phyloP scores from a whole-genome alignment of 345 rosid genomes.

The Syzygium grande region DNA sequence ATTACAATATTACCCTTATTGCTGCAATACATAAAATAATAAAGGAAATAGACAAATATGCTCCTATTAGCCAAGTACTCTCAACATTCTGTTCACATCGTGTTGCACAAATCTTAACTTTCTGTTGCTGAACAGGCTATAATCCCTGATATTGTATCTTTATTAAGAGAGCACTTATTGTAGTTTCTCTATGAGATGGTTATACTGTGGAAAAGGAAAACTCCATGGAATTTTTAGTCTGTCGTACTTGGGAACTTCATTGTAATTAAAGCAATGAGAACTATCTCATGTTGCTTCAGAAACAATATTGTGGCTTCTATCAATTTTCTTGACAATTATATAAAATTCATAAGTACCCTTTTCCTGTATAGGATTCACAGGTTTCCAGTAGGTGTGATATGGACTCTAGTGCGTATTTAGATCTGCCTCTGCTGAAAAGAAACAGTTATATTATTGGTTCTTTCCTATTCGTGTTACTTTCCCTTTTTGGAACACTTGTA shows the following conservation, averaged over 20 bases:
- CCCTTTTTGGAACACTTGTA: not conserved
- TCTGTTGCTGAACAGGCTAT: not conserved
- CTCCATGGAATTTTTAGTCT: not conserved
- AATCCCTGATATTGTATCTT: not conserved
- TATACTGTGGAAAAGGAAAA: not conserved
- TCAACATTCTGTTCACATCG: not conserved
- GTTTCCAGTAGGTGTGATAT: not conserved
- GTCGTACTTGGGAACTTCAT: not conserved
- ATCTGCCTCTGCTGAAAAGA: not conserved
- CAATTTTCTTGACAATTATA: not conserved
- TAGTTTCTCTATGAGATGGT: not conserved
- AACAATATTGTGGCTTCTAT: not conserved
- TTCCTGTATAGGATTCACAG: not conserved
- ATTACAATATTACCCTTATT: too few species aligned
- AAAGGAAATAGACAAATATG: too few species aligned
- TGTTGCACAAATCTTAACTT: not conserved
- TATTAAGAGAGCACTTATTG: not conserved
- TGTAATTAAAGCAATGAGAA: not conserved
- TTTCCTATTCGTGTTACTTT: not conserved
- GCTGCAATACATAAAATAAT: too few species aligned
- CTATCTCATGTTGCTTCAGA: not conserved
- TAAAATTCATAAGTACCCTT: not conserved
- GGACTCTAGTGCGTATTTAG: not conserved
- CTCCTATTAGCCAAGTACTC: too few species aligned
- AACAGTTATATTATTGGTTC: not conserved